Percentiles rank a stretch among this genome's conserved stretches.
Conservation (phyloP, 345 rosid genomes). For the Citrus hindsii region DNA sequence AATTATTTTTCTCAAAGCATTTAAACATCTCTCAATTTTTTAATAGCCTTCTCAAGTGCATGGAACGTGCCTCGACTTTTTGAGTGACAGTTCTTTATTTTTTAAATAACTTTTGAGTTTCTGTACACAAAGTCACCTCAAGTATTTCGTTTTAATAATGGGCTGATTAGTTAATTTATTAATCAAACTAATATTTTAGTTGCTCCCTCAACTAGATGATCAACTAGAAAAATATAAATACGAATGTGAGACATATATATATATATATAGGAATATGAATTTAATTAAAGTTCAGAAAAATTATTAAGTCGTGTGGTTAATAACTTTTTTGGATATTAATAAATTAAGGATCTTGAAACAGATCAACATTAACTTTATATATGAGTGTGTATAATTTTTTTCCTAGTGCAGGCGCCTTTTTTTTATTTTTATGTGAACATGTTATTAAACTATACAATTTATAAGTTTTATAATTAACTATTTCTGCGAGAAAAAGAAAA, state of each 20-base stretch:
- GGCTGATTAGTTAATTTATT: background rate
- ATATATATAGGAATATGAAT: too few relatives aligned
- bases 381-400: too few relatives aligned
- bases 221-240: background rate
- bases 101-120: background rate
- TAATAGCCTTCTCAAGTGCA: background rate
- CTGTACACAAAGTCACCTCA: background rate
- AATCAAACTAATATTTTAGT: too few relatives aligned
- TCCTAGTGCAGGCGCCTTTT: rapidly evolving
- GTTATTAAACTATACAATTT: too few relatives aligned
- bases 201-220: background rate
- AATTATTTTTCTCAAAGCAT: background rate
- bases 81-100: background rate
- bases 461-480: too few relatives aligned
- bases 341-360: rapidly evolving
- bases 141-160: background rate
- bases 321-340: too few relatives aligned
- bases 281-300: too few relatives aligned
- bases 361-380: too few relatives aligned
- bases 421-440: too few relatives aligned
- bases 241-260: too few relatives aligned
- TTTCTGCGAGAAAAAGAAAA: too few relatives aligned
- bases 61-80: background rate
- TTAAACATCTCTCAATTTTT: background rate
- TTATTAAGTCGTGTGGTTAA: too few relatives aligned